Base-by-base conservation (phyloP, 306 rosid species). In the Coriaria nepalensis region DNA sequence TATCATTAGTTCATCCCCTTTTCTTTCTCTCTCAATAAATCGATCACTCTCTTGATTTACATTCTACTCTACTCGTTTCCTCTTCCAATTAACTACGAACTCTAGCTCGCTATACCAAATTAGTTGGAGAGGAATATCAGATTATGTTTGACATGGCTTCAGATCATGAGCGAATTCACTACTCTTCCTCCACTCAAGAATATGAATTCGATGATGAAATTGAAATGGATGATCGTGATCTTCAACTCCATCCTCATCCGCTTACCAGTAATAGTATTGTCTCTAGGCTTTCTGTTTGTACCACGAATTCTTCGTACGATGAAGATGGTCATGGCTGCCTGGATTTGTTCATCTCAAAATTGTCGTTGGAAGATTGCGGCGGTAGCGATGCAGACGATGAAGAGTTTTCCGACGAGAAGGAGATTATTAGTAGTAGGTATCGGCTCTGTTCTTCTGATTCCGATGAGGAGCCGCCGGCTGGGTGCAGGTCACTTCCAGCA, bases 261-360 rank as follows among this genome's bases (percentile, higher is more conserved):
- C 29, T 20, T 20, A 20, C 29, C 29, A 20, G 29, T 20, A 20
- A 20, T 20, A 20, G 29, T 10, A 77, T 71, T 65, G 41, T 73
- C 59, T 85, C 93, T 0, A 67, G 82, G 69, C 79, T 85, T 13
- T 84, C 95, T 5, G 76, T 80, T 7, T 73, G 92, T 50, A 74
- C 72, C 0, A 63, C 64, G 63, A 74, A 68, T 35, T 63, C 74
- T 35, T 9, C 60, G 45, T 62, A 59, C 9, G 63, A 15, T 2
- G 62, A 36, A 8, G 67, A 56, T 0, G 66, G 58, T n/a, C 45
- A 68, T 9, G 46, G 38, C 43, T 64, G 62, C 6, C 50, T 68
- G 57, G 65, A 62, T 8, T 66, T 53, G 65, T 66, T 51, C 56
- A 37, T 72, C 20, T 77, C 93, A 3, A 54, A 35, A 5, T 52